Evolutionary conservation across 345 rosid species (phyloP).

Genomic region (Balakata baccata): DNA sequence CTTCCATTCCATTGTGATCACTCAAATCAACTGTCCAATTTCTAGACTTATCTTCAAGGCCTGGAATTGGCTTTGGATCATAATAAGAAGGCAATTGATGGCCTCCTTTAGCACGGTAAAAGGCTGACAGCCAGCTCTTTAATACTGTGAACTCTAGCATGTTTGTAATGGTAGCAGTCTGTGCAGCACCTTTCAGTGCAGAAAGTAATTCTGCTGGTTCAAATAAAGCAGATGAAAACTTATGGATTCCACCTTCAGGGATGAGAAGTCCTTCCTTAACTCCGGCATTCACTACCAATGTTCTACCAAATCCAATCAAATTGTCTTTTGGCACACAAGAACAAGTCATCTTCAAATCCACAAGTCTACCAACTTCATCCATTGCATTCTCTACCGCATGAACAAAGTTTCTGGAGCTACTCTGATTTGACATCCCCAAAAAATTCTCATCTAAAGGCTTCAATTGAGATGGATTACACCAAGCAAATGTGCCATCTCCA

Average conservation of each 20-base stretch:
- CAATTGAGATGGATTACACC: conserved; percentile 80
- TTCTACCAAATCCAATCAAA: conserved; percentile 32
- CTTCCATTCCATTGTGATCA: conserved; percentile 28
- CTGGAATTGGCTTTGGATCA: conserved; percentile 55
- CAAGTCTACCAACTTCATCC: conserved; percentile 61
- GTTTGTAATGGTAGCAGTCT: conserved; percentile 28
- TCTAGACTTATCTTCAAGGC: conserved; percentile 59
- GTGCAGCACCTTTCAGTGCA: conserved; percentile 46
- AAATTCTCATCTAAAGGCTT: conserved; percentile 72
- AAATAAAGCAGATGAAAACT: conserved; percentile 39
- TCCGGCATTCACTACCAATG: conserved; percentile 58
- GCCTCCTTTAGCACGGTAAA: conserved; percentile 51
- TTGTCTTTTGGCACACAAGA: conserved; percentile 46
- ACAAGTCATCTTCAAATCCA: conserved; percentile 56
- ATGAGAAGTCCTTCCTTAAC: conserved; percentile 62
- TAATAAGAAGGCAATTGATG: conserved; percentile 38
- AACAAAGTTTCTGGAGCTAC: conserved; percentile 50
- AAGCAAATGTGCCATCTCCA: conserved; percentile 84
- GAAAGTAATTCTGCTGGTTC: conserved; percentile 50
- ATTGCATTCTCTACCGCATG: conserved; percentile 55
- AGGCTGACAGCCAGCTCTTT: conserved; percentile 69
- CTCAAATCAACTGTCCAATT: conserved; percentile 24
- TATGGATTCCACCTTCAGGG: conserved; percentile 51
- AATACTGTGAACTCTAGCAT: conserved; percentile 49
- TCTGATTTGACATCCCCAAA: conserved; percentile 49